Evolutionary conservation across 1,284 basidiomycete genomes (phyloP).

Genomic region (Rhodotorula mucilaginosa): DNA sequence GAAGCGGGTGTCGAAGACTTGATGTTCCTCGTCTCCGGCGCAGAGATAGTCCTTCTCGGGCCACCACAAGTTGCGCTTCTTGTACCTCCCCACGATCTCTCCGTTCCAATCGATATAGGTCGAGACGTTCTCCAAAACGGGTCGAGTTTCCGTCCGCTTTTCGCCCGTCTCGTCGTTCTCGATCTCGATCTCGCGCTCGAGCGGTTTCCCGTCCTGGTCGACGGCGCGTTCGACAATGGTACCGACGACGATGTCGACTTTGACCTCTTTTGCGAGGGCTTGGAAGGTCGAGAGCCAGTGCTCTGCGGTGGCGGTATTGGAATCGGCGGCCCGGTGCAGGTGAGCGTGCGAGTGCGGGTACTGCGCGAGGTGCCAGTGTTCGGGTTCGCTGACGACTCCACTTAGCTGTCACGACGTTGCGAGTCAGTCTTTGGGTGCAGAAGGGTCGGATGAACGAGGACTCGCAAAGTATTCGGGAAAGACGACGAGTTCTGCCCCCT

Average conservation of each 20-base stretch:
- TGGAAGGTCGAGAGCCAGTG: conserved; percentile 35
- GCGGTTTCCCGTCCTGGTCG: conserved; percentile 7
- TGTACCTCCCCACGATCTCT: conserved; percentile 35
- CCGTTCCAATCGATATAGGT: conserved; percentile 40
- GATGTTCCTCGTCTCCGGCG: conserved; percentile 33
- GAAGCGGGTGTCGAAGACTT: conserved; percentile 41
- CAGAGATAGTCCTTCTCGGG: conserved; percentile 43
- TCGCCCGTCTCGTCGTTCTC: conserved; percentile 25
- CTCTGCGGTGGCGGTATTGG: background rate
- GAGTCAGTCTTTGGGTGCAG: background rate
- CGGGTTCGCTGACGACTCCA: conserved; percentile 27
- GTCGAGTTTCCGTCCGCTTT: conserved; percentile 4
- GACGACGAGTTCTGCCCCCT: conserved; percentile 30
- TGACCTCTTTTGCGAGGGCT: conserved; percentile 34
- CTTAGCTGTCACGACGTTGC: background rate
- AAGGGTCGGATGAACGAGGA: background rate
- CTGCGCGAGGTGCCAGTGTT: conserved; percentile 30
- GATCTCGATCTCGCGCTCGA: background rate
- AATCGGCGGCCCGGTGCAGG: background rate
- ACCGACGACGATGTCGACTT: conserved; percentile 19
- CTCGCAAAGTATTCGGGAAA: conserved; percentile 29
- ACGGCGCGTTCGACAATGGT: conserved; percentile 41
- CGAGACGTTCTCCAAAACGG: conserved; percentile 31
- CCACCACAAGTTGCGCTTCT: conserved; percentile 41
- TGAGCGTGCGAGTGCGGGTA: conserved; percentile 24